Conservation (phyloP, 2,329 filamentous ascomycete species). For the Aspergillus felis region DNA sequence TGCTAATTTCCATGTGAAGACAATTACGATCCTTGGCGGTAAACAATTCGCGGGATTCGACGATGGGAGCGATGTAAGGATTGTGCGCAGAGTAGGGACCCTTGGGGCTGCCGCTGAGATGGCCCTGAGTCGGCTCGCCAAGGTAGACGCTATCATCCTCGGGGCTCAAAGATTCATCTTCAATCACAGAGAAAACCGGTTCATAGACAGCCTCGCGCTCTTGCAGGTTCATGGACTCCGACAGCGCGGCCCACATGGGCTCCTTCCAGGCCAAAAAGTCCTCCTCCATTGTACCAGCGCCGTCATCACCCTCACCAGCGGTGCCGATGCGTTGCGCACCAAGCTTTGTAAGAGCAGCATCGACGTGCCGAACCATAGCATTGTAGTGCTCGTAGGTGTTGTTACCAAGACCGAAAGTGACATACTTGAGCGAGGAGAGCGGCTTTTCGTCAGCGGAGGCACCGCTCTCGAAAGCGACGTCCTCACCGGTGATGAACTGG, state of each 20-base stretch:
- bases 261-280: conserved; percentile 99
- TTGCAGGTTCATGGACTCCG: conserved; percentile 79
- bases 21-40: conserved; percentile 87
- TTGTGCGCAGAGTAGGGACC: conserved; percentile 96
- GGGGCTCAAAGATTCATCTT: conserved; percentile 67
- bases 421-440: conserved; percentile 81
- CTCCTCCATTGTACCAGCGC: conserved; percentile 98
- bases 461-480: conserved; percentile 73
- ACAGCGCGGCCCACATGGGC: conserved; percentile 89
- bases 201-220: conserved; percentile 97
- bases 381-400: conserved; percentile 99
- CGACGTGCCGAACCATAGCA: conserved; percentile 90
- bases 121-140: conserved; percentile 93
- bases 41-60: conserved; percentile 88
- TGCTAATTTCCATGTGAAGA: conserved; percentile 90
- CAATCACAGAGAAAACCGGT: conserved; percentile 78
- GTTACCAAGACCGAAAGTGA: conserved; percentile 94
- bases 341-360: conserved; percentile 73
- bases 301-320: conserved; percentile 94
- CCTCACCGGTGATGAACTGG: conserved; percentile 85
- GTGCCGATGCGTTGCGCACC: conserved; percentile 80
- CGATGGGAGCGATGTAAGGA: conserved; percentile 91
- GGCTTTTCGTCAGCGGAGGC: conserved; percentile 61
- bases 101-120: conserved; percentile 77
- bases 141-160: conserved; percentile 83